Evolutionary conservation across 2,329 filamentous ascomycete genomes (phyloP), one percentile per base, ranked within the genome.

Genomic region (Pseudohalonectria lignicola): DNA sequence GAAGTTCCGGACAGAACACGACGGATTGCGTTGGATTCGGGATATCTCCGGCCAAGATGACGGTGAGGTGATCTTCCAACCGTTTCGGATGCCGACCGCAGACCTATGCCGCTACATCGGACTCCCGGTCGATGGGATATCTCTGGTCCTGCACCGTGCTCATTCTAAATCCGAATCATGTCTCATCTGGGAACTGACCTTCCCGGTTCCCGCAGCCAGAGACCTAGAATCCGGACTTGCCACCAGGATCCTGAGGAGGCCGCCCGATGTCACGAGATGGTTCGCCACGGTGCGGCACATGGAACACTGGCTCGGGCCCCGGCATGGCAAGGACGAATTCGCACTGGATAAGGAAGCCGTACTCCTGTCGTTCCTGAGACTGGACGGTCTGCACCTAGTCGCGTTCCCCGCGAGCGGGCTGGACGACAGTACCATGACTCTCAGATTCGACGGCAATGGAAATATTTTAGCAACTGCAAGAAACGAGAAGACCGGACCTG

Each of bases 241-340:
- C 20, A 38, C 19, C 20, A 31, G 13, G 10, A 25, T n/a, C 9
- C 10, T 38, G 4, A 29, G 36, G 11, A 38, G 4, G 20, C 12
- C 37, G 33, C 12, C 8, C 32, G 36, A 76, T 6, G 20, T 19
- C 5, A 17, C 15, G 20, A 28, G 82, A 48, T 94, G 86, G 77
- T 90, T 94, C 54, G 77, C 85, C 6, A 61, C 94, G 11, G 79
- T 93, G 5, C 76, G 87, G 16, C 17, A 66, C 85, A 5, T 92
- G 79, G 76, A 73, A 71, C 26, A 82, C 86, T 96, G 90, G 90
- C 63, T 94, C 9, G 86, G 82, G 7, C 90, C 90, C 15, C 69
- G 86, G 29, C 88, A 95, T 54, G 88, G 88, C 10, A 77, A 72
- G 43, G 58, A 64, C 3, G 62, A 62, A 1, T 82, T 94, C 41